phyloP scores from a whole-genome alignment of 1,139 yeast species.

The Hanseniaspora gamundiae region DNA sequence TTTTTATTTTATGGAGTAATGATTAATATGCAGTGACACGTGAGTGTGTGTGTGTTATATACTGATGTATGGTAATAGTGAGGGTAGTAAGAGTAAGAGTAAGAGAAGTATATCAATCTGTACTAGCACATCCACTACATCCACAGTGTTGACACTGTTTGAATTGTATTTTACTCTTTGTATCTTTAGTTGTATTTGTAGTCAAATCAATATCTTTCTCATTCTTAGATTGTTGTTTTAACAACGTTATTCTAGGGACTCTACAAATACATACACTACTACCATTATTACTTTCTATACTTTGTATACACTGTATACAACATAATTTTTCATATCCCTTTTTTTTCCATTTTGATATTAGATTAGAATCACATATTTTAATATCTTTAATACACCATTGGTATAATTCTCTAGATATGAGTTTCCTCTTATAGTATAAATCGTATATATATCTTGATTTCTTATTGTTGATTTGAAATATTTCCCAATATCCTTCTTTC shows the following conservation, averaged over 20 bases:
- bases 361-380: constrained; percentile 54
- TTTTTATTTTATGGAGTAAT: too few species aligned
- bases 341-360: constrained; percentile 87
- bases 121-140: constrained; percentile 76
- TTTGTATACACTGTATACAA: constrained; percentile 68
- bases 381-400: constrained; percentile 72
- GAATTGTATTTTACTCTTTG: constrained; percentile 18
- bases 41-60: too few species aligned
- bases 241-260: constrained; percentile 51
- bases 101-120: too few species aligned
- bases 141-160: constrained; percentile 79
- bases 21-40: too few species aligned
- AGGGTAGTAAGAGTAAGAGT: too few species aligned
- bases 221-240: constrained; percentile 25
- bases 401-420: constrained; percentile 58
- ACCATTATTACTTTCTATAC: constrained; percentile 49
- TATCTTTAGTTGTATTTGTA: background rate
- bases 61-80: too few species aligned
- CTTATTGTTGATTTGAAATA: constrained; percentile 59
- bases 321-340: constrained; percentile 83
- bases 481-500: constrained; percentile 59
- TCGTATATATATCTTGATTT: constrained; percentile 68
- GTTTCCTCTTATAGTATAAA: constrained; percentile 55
- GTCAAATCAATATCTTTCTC: background rate
- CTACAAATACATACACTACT: constrained; percentile 67